These are phyloP conservation scores for Ceratocystis albifundus DNA, from an alignment of 2,329 filamentous ascomycete genomes.

Conservation along the genomic window DNA sequence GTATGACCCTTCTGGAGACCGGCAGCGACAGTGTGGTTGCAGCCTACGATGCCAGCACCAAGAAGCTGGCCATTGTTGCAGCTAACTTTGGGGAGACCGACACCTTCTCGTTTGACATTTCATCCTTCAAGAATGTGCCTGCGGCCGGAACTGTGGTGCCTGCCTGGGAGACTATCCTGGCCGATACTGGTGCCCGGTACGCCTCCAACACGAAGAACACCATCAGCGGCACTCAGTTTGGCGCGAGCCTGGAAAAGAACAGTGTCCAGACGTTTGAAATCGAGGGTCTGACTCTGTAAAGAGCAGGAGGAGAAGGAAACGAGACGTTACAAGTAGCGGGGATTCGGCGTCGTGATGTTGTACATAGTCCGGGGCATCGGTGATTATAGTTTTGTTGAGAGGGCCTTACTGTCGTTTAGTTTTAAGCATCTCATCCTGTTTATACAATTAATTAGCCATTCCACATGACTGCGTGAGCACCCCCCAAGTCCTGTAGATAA, in stretches of 20 bases:
- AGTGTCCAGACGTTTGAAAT: constrained; percentile 34
- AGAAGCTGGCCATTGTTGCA: constrained; percentile 33
- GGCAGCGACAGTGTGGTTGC: constrained; percentile 32
- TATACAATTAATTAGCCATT: neutral
- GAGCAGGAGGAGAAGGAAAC: too few species aligned
- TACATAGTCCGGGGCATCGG: neutral
- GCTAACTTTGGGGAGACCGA: constrained; percentile 33
- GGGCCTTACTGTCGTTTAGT: neutral
- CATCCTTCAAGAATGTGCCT: constrained; percentile 29
- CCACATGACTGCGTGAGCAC: too few species aligned
- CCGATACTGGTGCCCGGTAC: constrained; percentile 31
- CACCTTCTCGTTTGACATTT: constrained; percentile 33
- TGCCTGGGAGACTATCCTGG: constrained; percentile 31
- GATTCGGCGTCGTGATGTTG: neutral
- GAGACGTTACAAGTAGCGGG: too few species aligned
- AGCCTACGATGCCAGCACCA: constrained; percentile 31
- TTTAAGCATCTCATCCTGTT: neutral
- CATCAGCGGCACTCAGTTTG: constrained; percentile 31
- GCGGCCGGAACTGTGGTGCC: constrained; percentile 29
- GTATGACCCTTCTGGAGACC: constrained; percentile 31
- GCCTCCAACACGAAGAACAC: constrained; percentile 29
- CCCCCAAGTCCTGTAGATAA: too few species aligned
- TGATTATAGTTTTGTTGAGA: neutral
- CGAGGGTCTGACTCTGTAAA: constrained; percentile 26
- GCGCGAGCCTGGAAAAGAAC: constrained; percentile 30